These are phyloP conservation scores for Alternaria sp. DNA, from an alignment of 2,329 filamentous ascomycete species.

Conservation along the genomic window DNA sequence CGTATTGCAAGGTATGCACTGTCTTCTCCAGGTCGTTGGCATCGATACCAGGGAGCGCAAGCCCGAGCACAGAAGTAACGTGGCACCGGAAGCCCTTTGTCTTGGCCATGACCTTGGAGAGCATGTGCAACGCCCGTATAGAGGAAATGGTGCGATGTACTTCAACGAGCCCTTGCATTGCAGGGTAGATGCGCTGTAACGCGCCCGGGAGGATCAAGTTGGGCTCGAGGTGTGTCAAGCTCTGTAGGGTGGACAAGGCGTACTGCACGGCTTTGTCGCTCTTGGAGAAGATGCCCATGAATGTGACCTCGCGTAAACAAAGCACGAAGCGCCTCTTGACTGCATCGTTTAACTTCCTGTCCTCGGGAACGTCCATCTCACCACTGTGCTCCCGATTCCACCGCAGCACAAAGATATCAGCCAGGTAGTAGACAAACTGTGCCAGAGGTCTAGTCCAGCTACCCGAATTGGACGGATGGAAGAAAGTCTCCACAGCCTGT, in stretches of 20 bases:
- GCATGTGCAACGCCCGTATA: constrained; percentile 87
- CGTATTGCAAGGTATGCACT: constrained; percentile 90
- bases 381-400: constrained; percentile 96
- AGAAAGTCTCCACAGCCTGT: constrained; percentile 96
- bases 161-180: constrained; percentile 94
- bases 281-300: constrained; percentile 98
- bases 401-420: constrained; percentile 95
- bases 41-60: constrained; percentile 94
- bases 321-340: constrained; percentile 89
- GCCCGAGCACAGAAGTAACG: constrained; percentile 89
- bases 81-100: constrained; percentile 97
- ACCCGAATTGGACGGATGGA: constrained; percentile 96
- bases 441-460: constrained; percentile 88
- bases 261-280: constrained; percentile 90
- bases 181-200: constrained; percentile 94
- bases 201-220: constrained; percentile 91
- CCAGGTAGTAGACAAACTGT: constrained; percentile 89
- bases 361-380: constrained; percentile 84
- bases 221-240: constrained; percentile 88
- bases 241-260: constrained; percentile 88
- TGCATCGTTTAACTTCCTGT: constrained; percentile 79
- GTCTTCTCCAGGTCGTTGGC: constrained; percentile 98
- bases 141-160: constrained; percentile 96
- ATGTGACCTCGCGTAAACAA: constrained; percentile 88
- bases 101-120: constrained; percentile 88